Percentiles rank a stretch among this genome's conserved stretches.
Conservation (phyloP, 1,284 basidiomycete species). For the Peniophora sp. region DNA sequence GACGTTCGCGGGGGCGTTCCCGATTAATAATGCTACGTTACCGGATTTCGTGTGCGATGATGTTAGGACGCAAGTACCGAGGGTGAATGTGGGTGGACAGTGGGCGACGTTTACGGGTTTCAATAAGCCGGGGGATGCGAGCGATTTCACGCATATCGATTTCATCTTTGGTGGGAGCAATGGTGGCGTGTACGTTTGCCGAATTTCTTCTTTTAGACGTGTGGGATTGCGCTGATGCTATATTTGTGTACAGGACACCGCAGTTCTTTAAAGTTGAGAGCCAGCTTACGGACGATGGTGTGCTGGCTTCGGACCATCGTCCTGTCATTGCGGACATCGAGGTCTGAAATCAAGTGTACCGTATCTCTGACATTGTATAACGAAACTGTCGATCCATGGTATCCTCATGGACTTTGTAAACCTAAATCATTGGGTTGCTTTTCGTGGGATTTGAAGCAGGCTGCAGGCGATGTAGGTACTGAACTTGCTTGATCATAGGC, state of each 20-base stretch:
- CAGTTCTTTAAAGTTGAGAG: slow-evolving; percentile 31
- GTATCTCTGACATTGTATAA: no score
- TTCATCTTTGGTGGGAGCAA: slow-evolving; percentile 46
- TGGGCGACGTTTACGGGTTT: slow-evolving; percentile 53
- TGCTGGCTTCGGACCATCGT: slow-evolving; percentile 50
- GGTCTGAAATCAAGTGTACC: slow-evolving; percentile 11
- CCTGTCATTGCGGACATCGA: slow-evolving; percentile 41
- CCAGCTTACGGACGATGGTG: slow-evolving; percentile 41
- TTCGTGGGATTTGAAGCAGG: no score
- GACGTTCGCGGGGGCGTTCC: slow-evolving; percentile 35
- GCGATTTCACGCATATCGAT: slow-evolving; percentile 38
- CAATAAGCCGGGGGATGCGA: slow-evolving; percentile 28
- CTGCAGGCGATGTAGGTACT: no score
- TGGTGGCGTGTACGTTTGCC: slow-evolving; percentile 33
- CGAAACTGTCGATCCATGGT: no score
- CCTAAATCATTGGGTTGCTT: no score
- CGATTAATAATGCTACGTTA: slow-evolving; percentile 23
- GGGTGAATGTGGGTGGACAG: slow-evolving; percentile 34
- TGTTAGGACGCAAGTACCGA: slow-evolving; percentile 33
- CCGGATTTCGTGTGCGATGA: slow-evolving; percentile 38
- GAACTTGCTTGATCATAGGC: no score
- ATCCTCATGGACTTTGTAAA: no score
- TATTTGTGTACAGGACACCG: slow-evolving; percentile 22
- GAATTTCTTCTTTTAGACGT: background rate
- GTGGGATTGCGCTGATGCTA: background rate